phyloP scores from a whole-genome alignment of 225 moss, liverwort and hornwort species.

The Anthoceros angustus region DNA sequence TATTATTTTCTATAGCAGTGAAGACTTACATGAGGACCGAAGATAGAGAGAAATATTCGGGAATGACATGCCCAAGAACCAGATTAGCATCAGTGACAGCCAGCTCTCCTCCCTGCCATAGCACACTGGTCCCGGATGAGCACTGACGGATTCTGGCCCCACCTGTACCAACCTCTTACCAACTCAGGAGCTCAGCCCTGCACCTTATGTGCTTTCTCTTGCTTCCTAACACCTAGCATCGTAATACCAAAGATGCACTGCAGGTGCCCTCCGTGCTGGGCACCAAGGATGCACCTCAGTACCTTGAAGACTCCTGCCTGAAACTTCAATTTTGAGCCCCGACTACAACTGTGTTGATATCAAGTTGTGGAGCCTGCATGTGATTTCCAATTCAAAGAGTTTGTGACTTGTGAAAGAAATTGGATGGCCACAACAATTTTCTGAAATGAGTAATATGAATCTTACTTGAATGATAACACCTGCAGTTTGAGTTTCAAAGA shows the following conservation, averaged over 20 bases:
- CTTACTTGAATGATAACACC: no score
- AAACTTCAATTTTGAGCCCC: no score
- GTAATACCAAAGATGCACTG: no score
- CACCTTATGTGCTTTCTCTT: no score
- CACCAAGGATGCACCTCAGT: constrained; percentile 26
- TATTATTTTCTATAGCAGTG: no score
- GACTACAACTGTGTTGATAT: constrained; percentile 98
- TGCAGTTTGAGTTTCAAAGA: no score
- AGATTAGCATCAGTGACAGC: no score
- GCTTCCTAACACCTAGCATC: no score
- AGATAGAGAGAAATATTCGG: constrained; percentile 87
- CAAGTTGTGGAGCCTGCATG: constrained; percentile 72
- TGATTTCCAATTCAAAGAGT: background rate
- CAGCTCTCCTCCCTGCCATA: constrained; percentile 86
- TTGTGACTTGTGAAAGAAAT: background rate
- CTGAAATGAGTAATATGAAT: background rate
- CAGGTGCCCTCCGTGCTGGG: no score
- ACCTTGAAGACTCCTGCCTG: no score
- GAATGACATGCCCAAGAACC: no score
- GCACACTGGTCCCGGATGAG: constrained; percentile 97
- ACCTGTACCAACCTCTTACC: no score
- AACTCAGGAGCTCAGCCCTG: background rate
- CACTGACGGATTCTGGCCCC: constrained; percentile 74
- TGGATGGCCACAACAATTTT: background rate
- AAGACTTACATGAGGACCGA: constrained; percentile 32